Percentiles rank a stretch among this genome's conserved stretches.
phyloP scores from a whole-genome alignment of 495 filamentous ascomycete species.

The Bacidia gigantensis region DNA sequence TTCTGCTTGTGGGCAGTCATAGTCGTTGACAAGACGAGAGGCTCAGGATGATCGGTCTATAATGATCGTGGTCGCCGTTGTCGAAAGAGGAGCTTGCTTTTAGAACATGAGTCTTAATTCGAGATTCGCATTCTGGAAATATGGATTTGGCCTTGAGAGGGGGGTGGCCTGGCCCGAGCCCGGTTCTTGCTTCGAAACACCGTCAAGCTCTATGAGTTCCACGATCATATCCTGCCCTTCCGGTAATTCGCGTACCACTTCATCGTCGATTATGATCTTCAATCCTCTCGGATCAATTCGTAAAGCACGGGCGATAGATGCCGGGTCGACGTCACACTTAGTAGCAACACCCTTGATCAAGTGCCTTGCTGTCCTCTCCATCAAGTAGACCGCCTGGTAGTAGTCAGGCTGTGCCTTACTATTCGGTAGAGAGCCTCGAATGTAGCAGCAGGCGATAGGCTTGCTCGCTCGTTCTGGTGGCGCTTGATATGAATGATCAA shows the following conservation, averaged over 20 bases:
- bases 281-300: slow-evolving; percentile 59
- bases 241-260: slow-evolving; percentile 68
- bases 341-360: slow-evolving; percentile 54
- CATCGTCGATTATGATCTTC: slow-evolving; percentile 79
- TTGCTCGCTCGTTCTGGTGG: slow-evolving; percentile 58
- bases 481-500: slow-evolving; percentile 73
- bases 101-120: slow-evolving; percentile 20
- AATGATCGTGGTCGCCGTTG: not conserved
- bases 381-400: slow-evolving; percentile 79
- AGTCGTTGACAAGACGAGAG: not conserved
- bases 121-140: slow-evolving; percentile 1
- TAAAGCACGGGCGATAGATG: slow-evolving; percentile 52
- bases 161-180: slow-evolving; percentile 8
- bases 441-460: slow-evolving; percentile 81
- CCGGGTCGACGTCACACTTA: slow-evolving; percentile 67
- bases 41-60: not conserved
- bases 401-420: slow-evolving; percentile 44
- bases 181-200: slow-evolving; percentile 12
- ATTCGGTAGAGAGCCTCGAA: slow-evolving; percentile 44
- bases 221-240: slow-evolving; percentile 86
- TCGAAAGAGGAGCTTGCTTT: not conserved
- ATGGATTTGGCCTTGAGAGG: not conserved
- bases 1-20: no score
- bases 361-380: slow-evolving; percentile 55
- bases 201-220: slow-evolving; percentile 35